Evolutionary conservation across 2,329 filamentous ascomycete species (phyloP).

Genomic region (Colletotrichum spinosum): DNA sequence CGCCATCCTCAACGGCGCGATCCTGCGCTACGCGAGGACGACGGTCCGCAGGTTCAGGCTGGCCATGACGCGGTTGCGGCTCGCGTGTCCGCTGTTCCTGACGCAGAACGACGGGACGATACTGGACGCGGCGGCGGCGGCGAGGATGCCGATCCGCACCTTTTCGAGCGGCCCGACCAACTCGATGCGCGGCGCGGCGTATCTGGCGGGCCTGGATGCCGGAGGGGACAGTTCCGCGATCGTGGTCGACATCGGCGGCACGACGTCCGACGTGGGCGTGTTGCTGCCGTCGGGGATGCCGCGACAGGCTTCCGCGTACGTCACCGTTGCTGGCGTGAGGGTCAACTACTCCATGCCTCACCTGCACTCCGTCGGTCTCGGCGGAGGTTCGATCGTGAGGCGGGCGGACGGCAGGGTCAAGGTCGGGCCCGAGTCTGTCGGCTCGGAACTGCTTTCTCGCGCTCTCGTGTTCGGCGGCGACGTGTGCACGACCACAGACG

Average conservation of each 20-base stretch:
- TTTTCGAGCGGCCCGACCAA: constrained; percentile 63
- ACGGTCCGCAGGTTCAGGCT: constrained; percentile 68
- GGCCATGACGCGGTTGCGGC: constrained; percentile 60
- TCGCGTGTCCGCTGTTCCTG: constrained; percentile 68
- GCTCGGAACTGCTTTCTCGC: constrained; percentile 57
- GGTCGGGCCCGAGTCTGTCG: constrained; percentile 64
- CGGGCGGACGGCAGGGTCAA: constrained; percentile 45
- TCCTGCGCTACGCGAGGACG: constrained; percentile 52
- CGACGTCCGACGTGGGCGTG: constrained; percentile 63
- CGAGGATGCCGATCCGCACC: constrained; percentile 64
- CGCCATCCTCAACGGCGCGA: constrained; percentile 72
- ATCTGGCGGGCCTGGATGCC: constrained; percentile 56
- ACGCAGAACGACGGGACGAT: constrained; percentile 75
- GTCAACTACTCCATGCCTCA: constrained; percentile 64
- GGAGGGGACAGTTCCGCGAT: constrained; percentile 41
- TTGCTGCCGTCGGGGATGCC: constrained; percentile 71
- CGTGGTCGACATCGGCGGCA: constrained; percentile 66
- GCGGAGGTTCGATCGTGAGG: constrained; percentile 56
- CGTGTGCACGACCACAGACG: constrained; percentile 61
- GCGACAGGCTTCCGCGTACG: constrained; percentile 71
- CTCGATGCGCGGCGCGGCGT: constrained; percentile 62
- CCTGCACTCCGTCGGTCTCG: constrained; percentile 41
- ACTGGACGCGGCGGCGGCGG: constrained; percentile 63
- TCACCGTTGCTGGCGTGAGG: constrained; percentile 70
- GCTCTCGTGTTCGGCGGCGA: constrained; percentile 60